phyloP scores from a whole-genome alignment of 2,329 filamentous ascomycete species.

The Trichophyton mentagrophytes region DNA sequence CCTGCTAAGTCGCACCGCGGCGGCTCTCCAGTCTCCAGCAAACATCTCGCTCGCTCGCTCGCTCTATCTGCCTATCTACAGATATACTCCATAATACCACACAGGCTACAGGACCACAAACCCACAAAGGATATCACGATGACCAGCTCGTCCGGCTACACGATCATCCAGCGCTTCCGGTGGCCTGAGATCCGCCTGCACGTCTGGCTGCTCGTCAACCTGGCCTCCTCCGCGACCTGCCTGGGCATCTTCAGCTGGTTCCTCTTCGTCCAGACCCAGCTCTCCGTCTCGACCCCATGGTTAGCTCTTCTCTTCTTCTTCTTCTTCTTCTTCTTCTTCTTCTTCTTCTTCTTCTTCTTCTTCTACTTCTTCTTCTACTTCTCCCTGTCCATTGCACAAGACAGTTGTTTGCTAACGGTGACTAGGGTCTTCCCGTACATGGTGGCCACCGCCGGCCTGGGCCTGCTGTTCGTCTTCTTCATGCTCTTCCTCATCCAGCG shows the following conservation, averaged over 20 bases:
- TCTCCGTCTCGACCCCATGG: conserved; percentile 48
- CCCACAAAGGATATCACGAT: background rate
- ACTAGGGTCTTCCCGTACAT: conserved; percentile 53
- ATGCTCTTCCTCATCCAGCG: conserved; percentile 45
- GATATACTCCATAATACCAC: background rate
- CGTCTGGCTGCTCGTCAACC: conserved; percentile 51
- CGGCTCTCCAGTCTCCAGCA: background rate
- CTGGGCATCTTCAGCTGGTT: conserved; percentile 50
- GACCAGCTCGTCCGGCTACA: conserved; percentile 6
- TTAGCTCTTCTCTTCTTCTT: conserved; percentile 22
- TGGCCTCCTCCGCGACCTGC: conserved; percentile 44
- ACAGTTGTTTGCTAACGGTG: background rate
- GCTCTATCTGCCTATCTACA: too few species aligned
- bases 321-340: background rate
- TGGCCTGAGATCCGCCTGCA: conserved; percentile 55
- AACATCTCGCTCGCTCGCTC: too few species aligned
- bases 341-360: background rate
- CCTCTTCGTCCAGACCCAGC: conserved; percentile 44
- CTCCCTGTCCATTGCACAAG: background rate
- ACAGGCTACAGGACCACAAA: background rate
- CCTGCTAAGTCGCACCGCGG: background rate
- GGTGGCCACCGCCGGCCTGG: conserved; percentile 44
- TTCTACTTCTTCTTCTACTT: too few species aligned
- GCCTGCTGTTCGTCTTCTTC: conserved; percentile 46
- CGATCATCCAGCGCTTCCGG: conserved; percentile 36